Base-by-base conservation (phyloP, 805 yeast genomes). In the Kodamaea nitidulidarum region DNA sequence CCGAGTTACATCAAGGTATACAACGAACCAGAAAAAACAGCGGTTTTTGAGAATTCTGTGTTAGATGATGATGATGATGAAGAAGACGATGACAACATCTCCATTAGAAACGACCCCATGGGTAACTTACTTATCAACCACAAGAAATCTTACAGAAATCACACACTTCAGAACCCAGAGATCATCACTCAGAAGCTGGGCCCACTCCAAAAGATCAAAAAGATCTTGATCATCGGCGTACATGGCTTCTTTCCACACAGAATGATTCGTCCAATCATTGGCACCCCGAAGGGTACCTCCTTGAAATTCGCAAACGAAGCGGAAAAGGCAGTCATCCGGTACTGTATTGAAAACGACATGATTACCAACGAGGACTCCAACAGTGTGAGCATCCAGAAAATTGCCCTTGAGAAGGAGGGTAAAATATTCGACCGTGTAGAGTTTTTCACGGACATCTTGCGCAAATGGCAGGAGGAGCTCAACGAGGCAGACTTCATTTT, bases 231-330 rank as follows among this genome's bases (percentile, higher is more conserved):
- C 25, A 78, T 91, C 42, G 98, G 98, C 0, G 90, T 91, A 1
- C 98, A 91, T 63, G 98, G 98, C 1, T 91, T 90, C 54, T 91
- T 93, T 65, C 98, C 98, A 0, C 84, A 88, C 1, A 78, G 75
- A 46, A 80, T 88, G 72, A 69, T 93, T 11, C 48, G 98, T 37
- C 88, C 95, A 0, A 54, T 91, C 11, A 80, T 91, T 37, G 98
- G 98, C 2, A 88, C 90, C 46, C 98, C 98, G 3, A 93, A 95
- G 15, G 98, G 98, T 0, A 91, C 98, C 0, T 91, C 98, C 0
- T 71, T 83, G 33, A 83, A 84, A 55, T 93, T 91, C 61, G 88
- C 95, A 24, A 81, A 78, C 46, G 97, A 88, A 52, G 97, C 96
- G 0, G 98, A 88, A 7, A 70, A 70, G 41, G 81, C 90, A 0